Evolutionary conservation across 2,329 filamentous ascomycete species (phyloP).

Genomic region (Ceratocystis colombiana): DNA sequence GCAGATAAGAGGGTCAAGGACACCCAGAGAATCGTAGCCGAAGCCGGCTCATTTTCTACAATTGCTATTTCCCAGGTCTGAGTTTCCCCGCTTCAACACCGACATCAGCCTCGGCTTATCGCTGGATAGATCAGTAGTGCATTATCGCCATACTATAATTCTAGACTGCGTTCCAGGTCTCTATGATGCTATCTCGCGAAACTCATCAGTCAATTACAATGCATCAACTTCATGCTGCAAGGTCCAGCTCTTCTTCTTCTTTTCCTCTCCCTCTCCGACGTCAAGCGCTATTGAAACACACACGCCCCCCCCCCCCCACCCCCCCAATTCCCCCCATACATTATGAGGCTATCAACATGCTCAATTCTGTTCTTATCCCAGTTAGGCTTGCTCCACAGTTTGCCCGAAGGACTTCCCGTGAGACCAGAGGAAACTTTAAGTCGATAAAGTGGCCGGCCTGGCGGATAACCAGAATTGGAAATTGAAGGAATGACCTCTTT

Average conservation of each 20-base stretch:
- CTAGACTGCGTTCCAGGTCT: not conserved
- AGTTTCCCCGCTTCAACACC: not conserved
- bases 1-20: not conserved
- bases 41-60: too few species aligned
- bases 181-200: not conserved
- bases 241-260: not conserved
- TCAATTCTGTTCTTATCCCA: slow-evolving; percentile 15
- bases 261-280: not conserved
- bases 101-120: not conserved
- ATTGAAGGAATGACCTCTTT: not conserved
- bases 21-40: not conserved
- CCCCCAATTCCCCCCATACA: not conserved
- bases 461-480: not conserved
- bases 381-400: slow-evolving; percentile 22
- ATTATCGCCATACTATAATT: not conserved
- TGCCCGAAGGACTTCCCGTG: slow-evolving; percentile 24
- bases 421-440: slow-evolving; percentile 11
- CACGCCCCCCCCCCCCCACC: not conserved
- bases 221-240: not conserved
- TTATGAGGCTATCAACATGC: not conserved
- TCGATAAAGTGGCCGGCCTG: slow-evolving; percentile 5
- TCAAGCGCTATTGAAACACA: slow-evolving; percentile 6
- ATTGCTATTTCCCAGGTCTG: too few species aligned
- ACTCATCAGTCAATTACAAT: not conserved
- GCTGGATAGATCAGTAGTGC: not conserved